phyloP scores from a whole-genome alignment of 2,329 filamentous ascomycete genomes.

The Ophiostoma piceae region DNA sequence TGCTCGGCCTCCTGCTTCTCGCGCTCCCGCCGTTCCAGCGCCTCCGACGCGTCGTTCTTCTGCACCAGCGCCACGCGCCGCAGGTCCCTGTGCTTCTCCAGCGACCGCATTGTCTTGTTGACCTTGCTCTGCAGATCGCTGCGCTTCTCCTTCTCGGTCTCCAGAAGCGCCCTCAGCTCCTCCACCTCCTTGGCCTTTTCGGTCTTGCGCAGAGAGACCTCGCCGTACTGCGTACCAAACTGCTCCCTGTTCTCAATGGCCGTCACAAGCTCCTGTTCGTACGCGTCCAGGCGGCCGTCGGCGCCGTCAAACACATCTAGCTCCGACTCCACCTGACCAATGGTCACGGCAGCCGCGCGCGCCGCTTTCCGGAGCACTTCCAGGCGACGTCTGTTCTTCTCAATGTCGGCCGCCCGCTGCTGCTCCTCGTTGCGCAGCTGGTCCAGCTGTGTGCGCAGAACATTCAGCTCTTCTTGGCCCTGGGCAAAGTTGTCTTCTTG shows the following conservation, averaged over 20 bases:
- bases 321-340: slow-evolving; percentile 50
- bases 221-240: slow-evolving; percentile 52
- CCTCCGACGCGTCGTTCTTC: slow-evolving; percentile 51
- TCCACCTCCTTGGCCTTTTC: slow-evolving; percentile 44
- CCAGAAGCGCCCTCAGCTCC: slow-evolving; percentile 35
- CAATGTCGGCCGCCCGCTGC: slow-evolving; percentile 45
- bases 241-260: slow-evolving; percentile 41
- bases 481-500: slow-evolving; percentile 48
- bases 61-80: slow-evolving; percentile 50
- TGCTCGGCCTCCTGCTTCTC: slow-evolving; percentile 38
- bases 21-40: slow-evolving; percentile 39
- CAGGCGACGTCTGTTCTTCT: slow-evolving; percentile 43
- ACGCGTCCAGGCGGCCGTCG: slow-evolving; percentile 58
- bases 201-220: slow-evolving; percentile 45
- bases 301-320: slow-evolving; percentile 63
- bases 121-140: slow-evolving; percentile 20
- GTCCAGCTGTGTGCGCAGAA: slow-evolving; percentile 46
- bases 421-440: slow-evolving; percentile 46
- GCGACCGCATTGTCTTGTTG: slow-evolving; percentile 20
- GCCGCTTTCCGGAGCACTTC: slow-evolving; percentile 46
- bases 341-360: slow-evolving; percentile 56
- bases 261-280: slow-evolving; percentile 55
- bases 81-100: slow-evolving; percentile 35
- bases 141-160: neutral
- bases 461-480: slow-evolving; percentile 50